Evolutionary conservation across 164 flowering plant genomes (phyloP).

Genomic region (Saururus chinensis): DNA sequence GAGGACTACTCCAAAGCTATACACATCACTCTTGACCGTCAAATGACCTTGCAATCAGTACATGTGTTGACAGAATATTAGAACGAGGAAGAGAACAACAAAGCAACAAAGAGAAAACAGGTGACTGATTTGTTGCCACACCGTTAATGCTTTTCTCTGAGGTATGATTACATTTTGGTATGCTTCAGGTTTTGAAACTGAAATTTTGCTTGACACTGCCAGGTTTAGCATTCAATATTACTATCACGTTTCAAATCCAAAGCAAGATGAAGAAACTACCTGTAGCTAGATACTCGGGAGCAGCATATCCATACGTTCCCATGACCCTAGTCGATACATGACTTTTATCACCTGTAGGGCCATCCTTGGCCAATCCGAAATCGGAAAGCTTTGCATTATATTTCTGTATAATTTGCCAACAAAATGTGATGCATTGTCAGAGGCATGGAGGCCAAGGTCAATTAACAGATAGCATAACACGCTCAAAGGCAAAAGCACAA

Average conservation of each 20-base stretch:
- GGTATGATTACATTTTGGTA: no score
- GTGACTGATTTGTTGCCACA: no score
- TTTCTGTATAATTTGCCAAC: conserved; percentile 18
- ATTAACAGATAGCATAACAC: background rate
- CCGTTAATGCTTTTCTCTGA: no score
- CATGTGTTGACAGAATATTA: no score
- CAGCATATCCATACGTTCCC: conserved; percentile 90
- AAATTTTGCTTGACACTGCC: no score
- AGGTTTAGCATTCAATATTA: no score
- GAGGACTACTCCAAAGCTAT: conserved; percentile 83
- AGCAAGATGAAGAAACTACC: conserved; percentile 26
- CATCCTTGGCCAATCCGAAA: conserved; percentile 91
- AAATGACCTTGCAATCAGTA: conserved; percentile 40
- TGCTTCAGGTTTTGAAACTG: no score
- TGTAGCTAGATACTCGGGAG: conserved; percentile 87
- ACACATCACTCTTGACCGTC: conserved; percentile 69
- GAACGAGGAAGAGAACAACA: no score
- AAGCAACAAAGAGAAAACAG: no score
- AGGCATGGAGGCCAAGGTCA: no score
- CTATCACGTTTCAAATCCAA: no score
- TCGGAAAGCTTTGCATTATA: conserved; percentile 85
- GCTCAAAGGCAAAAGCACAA: background rate
- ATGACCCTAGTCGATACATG: conserved; percentile 80
- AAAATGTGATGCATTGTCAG: background rate
- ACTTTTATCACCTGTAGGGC: conserved; percentile 71